phyloP scores from a whole-genome alignment of 495 filamentous ascomycete genomes.

The Penicillium canescens region DNA sequence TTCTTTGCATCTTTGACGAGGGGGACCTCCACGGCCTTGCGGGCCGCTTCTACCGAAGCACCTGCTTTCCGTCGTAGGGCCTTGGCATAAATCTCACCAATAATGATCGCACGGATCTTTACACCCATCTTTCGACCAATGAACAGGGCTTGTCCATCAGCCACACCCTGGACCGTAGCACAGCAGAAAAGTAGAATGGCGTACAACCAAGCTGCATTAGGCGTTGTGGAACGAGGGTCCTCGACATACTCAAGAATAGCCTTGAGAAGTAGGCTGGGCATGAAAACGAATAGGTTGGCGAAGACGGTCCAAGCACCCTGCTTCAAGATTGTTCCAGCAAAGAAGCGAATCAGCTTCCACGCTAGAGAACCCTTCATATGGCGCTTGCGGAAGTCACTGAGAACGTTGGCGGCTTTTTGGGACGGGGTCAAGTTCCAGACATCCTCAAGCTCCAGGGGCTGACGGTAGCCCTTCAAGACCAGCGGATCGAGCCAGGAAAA shows the following conservation, averaged over 20 bases:
- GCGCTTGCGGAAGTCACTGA: conserved; percentile 79
- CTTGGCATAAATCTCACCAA: conserved; percentile 98
- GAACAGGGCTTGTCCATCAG: conserved; percentile 86
- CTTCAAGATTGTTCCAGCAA: conserved; percentile 70
- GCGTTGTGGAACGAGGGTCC: conserved; percentile 71
- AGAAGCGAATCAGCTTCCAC: conserved; percentile 81
- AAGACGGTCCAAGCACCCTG: conserved; percentile 81
- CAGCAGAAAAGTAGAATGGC: conserved; percentile 86
- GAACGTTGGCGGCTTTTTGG: conserved; percentile 79
- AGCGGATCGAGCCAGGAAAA: conserved; percentile 91
- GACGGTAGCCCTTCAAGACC: conserved; percentile 86
- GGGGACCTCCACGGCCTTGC: conserved; percentile 41
- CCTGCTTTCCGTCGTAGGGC: conserved; percentile 89
- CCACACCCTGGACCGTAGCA: conserved; percentile 72
- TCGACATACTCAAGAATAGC: conserved; percentile 93
- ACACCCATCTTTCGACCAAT: conserved; percentile 94
- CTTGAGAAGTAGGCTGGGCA: conserved; percentile 86
- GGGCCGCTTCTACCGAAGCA: conserved; percentile 60
- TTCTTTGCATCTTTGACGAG: conserved; percentile 28
- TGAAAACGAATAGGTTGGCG: conserved; percentile 80
- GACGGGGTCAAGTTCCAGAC: conserved; percentile 90
- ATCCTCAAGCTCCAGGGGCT: conserved; percentile 75
- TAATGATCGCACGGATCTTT: conserved; percentile 86
- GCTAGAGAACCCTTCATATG: conserved; percentile 82
- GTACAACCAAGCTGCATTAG: conserved; percentile 94